Percentiles rank a stretch among this genome's conserved stretches.
These are phyloP conservation scores for Phialophora expanda DNA, from an alignment of 2,329 filamentous ascomycete genomes.

Conservation along the genomic window DNA sequence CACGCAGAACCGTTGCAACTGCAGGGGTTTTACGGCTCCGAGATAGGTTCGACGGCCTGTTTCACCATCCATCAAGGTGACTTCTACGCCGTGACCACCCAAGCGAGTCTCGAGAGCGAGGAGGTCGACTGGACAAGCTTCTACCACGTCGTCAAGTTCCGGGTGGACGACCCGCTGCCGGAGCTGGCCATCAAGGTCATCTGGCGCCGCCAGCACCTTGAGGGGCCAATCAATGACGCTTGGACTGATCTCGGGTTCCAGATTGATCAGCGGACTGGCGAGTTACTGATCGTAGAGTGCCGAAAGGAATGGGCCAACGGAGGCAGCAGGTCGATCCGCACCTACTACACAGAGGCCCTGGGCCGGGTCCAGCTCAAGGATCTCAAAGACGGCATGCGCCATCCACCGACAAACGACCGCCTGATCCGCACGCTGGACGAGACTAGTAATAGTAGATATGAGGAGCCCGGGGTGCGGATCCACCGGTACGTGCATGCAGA, in stretches of 20 bases:
- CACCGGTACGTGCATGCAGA: slow-evolving; percentile 49
- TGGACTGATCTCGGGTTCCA: slow-evolving; percentile 72
- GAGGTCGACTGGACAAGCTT: slow-evolving; percentile 71
- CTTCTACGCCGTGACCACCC: slow-evolving; percentile 74
- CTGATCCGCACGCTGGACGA: slow-evolving; percentile 34
- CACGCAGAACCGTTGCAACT: slow-evolving; percentile 57
- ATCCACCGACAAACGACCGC: slow-evolving; percentile 26
- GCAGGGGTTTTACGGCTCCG: slow-evolving; percentile 64
- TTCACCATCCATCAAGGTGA: slow-evolving; percentile 71
- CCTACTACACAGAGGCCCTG: slow-evolving; percentile 64
- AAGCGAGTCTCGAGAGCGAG: slow-evolving; percentile 65
- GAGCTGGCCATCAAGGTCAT: slow-evolving; percentile 34
- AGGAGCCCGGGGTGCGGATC: slow-evolving; percentile 47
- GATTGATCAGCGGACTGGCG: slow-evolving; percentile 63
- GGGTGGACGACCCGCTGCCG: slow-evolving; percentile 54
- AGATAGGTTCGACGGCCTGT: slow-evolving; percentile 70
- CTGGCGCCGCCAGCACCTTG: slow-evolving; percentile 34
- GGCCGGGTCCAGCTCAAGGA: slow-evolving; percentile 42
- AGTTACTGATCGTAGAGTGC: slow-evolving; percentile 68
- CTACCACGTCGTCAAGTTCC: slow-evolving; percentile 70
- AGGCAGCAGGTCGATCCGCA: slow-evolving; percentile 64
- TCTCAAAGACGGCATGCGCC: slow-evolving; percentile 19
- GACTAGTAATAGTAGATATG: slow-evolving; percentile 40
- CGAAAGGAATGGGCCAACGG: slow-evolving; percentile 69
- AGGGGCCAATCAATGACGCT: slow-evolving; percentile 65